These are phyloP conservation scores for Stygiomarasmius scandens DNA, from an alignment of 1,284 basidiomycete genomes.

Conservation along the genomic window DNA sequence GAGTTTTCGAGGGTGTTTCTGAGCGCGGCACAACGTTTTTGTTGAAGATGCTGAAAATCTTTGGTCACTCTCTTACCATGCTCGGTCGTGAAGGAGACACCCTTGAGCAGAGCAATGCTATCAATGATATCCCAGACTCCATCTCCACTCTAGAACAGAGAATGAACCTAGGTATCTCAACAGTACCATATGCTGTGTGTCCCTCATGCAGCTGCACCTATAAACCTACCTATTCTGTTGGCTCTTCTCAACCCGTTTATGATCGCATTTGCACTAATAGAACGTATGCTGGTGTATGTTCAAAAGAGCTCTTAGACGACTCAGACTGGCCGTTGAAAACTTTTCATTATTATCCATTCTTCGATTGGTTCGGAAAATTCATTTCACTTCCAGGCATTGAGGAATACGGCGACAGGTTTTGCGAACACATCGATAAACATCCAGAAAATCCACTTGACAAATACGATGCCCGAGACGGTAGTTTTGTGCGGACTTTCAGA, in stretches of 20 bases:
- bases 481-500: not conserved
- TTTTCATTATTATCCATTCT: slow-evolving; percentile 6
- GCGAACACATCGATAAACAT: not conserved
- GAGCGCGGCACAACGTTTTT: not conserved
- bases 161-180: slow-evolving; percentile 3
- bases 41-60: slow-evolving; percentile 1
- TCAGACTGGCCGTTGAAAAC: not conserved
- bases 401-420: slow-evolving; percentile 2
- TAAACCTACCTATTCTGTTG: not conserved
- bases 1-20: not conserved
- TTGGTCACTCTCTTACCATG: not conserved
- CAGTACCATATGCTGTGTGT: slow-evolving; percentile 1
- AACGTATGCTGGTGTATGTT: not conserved
- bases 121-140: slow-evolving; percentile 1
- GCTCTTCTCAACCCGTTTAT: not conserved
- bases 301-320: not conserved
- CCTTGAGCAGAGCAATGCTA: not conserved
- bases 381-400: slow-evolving; percentile 4
- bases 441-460: not conserved
- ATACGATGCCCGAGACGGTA: not conserved
- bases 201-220: not conserved
- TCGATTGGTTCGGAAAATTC: slow-evolving; percentile 5
- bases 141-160: not conserved
- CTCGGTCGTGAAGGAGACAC: not conserved
- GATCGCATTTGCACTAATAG: not conserved